Evolutionary conservation across 1,139 yeast species (phyloP).

Genomic region (Pichia sp.): DNA sequence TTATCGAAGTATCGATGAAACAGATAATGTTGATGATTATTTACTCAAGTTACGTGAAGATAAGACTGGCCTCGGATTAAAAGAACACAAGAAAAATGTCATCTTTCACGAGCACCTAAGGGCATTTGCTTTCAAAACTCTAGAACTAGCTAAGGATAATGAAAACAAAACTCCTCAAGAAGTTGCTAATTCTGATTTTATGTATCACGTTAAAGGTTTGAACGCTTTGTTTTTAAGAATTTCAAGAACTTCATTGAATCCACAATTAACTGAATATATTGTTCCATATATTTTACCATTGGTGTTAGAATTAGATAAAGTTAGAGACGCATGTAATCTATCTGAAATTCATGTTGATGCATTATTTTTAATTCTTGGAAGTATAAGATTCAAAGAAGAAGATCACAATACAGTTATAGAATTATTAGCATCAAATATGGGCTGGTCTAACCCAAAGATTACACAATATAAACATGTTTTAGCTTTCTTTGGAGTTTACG

Average conservation of each 20-base stretch:
- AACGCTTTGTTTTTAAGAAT: slow-evolving; percentile 29
- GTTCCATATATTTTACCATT: slow-evolving; percentile 58
- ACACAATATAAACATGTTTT: slow-evolving; percentile 66
- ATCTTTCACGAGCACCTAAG: slow-evolving; percentile 19
- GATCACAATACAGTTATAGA: slow-evolving; percentile 37
- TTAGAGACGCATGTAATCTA: slow-evolving; percentile 79
- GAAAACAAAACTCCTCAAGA: slow-evolving; percentile 38
- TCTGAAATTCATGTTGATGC: slow-evolving; percentile 40
- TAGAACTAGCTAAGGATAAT: slow-evolving; percentile 15
- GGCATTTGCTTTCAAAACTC: slow-evolving; percentile 18
- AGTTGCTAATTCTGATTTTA: slow-evolving; percentile 40
- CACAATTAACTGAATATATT: slow-evolving; percentile 37
- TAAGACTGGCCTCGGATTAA: slow-evolving; percentile 26
- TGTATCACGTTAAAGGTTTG: slow-evolving; percentile 39
- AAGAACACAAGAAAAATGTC: slow-evolving; percentile 8
- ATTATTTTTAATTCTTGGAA: slow-evolving; percentile 22
- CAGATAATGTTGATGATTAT: slow-evolving; percentile 39
- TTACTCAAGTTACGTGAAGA: slow-evolving; percentile 33
- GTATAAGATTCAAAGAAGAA: slow-evolving; percentile 19
- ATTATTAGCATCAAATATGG: slow-evolving; percentile 43
- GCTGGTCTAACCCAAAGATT: slow-evolving; percentile 42
- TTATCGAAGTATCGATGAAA: slow-evolving; percentile 47
- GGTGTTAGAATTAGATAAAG: slow-evolving; percentile 53
- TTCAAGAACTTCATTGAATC: slow-evolving; percentile 38
- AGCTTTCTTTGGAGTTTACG: slow-evolving; percentile 67